Evolutionary conservation across 73 alveolate genomes (phyloP).

Genomic region (Symbiodinium pilosum): DNA sequence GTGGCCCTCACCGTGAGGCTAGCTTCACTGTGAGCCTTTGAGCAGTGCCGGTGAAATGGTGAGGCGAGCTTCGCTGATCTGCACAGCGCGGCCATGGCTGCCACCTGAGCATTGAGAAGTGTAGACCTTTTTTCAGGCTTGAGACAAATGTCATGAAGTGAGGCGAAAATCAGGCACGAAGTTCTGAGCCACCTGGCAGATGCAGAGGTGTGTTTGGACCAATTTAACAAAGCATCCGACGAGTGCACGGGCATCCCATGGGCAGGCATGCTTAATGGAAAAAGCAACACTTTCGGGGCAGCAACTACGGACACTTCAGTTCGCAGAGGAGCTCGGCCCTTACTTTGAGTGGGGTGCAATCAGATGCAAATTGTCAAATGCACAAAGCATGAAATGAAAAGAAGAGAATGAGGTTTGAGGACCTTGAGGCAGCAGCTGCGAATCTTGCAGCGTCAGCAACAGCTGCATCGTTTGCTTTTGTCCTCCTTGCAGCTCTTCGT

Average conservation of each 20-base stretch:
- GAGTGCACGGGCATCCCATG: background rate
- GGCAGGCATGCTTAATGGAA: conserved; percentile 51
- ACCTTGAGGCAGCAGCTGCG: conserved; percentile 21
- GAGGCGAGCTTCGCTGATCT: conserved; percentile 69
- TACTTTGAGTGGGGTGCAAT: background rate
- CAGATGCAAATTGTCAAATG: background rate
- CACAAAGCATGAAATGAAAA: no score
- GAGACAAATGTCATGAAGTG: background rate
- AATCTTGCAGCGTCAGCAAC: background rate
- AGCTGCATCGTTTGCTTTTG: background rate
- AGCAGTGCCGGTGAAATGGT: background rate
- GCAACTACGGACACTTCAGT: conserved; percentile 41
- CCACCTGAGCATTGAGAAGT: background rate
- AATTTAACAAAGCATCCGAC: no score
- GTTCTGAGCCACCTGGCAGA: conserved; percentile 65
- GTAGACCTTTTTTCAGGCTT: background rate
- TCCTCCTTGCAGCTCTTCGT: background rate
- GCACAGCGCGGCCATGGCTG: conserved; percentile 26
- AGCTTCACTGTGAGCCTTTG: background rate
- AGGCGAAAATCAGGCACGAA: conserved; percentile 50
- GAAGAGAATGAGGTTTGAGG: conserved; percentile 56
- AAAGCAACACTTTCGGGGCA: conserved; percentile 23
- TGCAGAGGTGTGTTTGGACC: conserved; percentile 48
- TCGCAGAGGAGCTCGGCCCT: conserved; percentile 60
- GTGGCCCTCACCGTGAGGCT: background rate